Evolutionary conservation across 2,329 filamentous ascomycete species (phyloP), one percentile per base, ranked within the genome.

Genomic region (Xylariales sp.): DNA sequence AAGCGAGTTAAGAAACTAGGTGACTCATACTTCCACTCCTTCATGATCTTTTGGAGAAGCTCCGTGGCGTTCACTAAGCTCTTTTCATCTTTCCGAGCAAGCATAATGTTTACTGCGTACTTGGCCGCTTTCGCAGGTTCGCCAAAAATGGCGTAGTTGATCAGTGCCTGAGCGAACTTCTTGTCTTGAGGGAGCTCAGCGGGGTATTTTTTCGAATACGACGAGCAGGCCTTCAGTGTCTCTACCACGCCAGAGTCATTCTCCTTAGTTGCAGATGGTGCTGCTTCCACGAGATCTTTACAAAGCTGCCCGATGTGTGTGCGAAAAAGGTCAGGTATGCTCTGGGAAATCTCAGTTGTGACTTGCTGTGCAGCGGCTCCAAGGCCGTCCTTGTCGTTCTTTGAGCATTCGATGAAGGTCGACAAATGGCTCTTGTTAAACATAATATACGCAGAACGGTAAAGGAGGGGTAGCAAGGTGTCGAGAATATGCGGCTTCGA

Each of bases 361-460:
- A 97, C 75, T 54, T 95, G 87, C 54, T 96, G 89, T 2, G 93
- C 91, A 12, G 86, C 81, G 15, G 76, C 69, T 5, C 85, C 87
- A 33, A 96, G 70, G 1, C 82, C 83, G 33, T 85, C 80, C 53
- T 90, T 84, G 54, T 96, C 85, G 8, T 81, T 90, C 52, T 88
- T 83, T 10, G 90, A 89, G 53, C 84, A 86, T 41, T 89, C 83
- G 69, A 97, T 87, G 45, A 97, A 91, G 1, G 88, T 82, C 4
- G 90, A 81, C 14, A 98, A 81, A 57, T 98, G 90, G 57, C 91
- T 97, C 54, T 87, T 83, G 65, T 96, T 98, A 67, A 94, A 96
- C 48, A 95, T 77, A 46, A 98, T 74, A 41, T 88, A 82, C 23
- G 88, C 85, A 38, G 83, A 83, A 29, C 88, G 81, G 57, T 95